A percentile compares a stretch with the other conserved stretches of the same genome.
phyloP scores from a whole-genome alignment of 257 asterid species.

The Ballota nigra region DNA sequence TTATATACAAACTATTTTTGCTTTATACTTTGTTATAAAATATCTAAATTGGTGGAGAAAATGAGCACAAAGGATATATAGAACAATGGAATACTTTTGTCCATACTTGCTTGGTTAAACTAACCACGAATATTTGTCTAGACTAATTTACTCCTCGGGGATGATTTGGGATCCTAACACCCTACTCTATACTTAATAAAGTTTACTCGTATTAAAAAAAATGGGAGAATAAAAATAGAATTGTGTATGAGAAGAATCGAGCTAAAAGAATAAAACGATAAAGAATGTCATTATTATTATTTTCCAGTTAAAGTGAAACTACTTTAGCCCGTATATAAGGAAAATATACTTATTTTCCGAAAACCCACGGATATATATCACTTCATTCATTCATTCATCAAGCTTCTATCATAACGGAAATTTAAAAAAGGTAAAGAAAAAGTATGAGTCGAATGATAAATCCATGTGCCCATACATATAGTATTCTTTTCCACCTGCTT shows the following conservation, averaged over 20 bases:
- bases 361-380: background rate
- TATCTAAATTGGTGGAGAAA: background rate
- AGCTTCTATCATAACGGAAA: background rate
- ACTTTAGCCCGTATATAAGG: background rate
- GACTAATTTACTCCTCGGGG: too few relatives aligned
- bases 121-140: too few relatives aligned
- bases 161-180: too few relatives aligned
- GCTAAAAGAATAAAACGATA: background rate
- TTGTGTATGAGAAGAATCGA: background rate
- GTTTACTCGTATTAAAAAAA: too few relatives aligned
- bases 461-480: background rate
- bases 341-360: background rate
- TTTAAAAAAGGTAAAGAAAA: background rate
- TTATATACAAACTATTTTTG: too few relatives aligned
- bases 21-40: too few relatives aligned
- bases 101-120: too few relatives aligned
- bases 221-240: too few relatives aligned
- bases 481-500: background rate
- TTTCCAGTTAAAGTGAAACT: background rate
- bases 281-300: background rate
- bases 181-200: too few relatives aligned
- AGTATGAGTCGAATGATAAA: background rate
- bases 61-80: background rate
- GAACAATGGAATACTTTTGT: too few relatives aligned
- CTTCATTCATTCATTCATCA: background rate